phyloP scores from a whole-genome alignment of 805 yeast genomes.

The Kluyveromyces aestuarii region DNA sequence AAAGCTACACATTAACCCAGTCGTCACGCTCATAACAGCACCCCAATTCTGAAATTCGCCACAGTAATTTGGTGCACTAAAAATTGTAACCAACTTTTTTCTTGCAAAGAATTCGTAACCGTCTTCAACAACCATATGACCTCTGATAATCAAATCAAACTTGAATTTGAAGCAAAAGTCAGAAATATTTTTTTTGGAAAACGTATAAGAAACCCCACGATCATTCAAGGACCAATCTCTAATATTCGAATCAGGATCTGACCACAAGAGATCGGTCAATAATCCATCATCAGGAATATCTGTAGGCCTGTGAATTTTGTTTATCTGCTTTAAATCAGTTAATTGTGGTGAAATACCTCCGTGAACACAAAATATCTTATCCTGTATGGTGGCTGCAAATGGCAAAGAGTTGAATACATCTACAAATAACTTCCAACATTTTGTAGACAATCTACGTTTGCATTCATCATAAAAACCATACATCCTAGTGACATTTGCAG shows the following conservation, averaged over 20 bases:
- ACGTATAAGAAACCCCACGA: conserved; percentile 74
- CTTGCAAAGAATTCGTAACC: conserved; percentile 77
- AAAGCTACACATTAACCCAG: conserved; percentile 59
- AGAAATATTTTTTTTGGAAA: conserved; percentile 60
- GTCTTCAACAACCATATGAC: conserved; percentile 86
- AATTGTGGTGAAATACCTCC: conserved; percentile 77
- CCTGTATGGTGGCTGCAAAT: conserved; percentile 89
- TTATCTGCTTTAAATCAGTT: conserved; percentile 51
- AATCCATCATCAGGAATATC: conserved; percentile 77
- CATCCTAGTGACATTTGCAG: conserved; percentile 92
- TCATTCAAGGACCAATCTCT: conserved; percentile 69
- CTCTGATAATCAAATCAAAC: conserved; percentile 69
- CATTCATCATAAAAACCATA: conserved; percentile 98
- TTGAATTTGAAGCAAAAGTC: conserved; percentile 55
- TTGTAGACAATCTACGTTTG: conserved; percentile 81
- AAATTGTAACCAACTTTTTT: conserved; percentile 66
- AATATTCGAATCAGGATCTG: conserved; percentile 57
- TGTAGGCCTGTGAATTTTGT: conserved; percentile 63
- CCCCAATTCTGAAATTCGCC: conserved; percentile 78
- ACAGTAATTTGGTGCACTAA: conserved; percentile 78
- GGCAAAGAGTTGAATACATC: conserved; percentile 95
- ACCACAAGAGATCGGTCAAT: conserved; percentile 72
- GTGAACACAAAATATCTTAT: conserved; percentile 84
- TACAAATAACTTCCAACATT: conserved; percentile 87
- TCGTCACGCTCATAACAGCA: conserved; percentile 67